Evolutionary conservation across 257 asterid species (phyloP), one percentile per base, ranked within the genome.

Genomic region (Plantago major): DNA sequence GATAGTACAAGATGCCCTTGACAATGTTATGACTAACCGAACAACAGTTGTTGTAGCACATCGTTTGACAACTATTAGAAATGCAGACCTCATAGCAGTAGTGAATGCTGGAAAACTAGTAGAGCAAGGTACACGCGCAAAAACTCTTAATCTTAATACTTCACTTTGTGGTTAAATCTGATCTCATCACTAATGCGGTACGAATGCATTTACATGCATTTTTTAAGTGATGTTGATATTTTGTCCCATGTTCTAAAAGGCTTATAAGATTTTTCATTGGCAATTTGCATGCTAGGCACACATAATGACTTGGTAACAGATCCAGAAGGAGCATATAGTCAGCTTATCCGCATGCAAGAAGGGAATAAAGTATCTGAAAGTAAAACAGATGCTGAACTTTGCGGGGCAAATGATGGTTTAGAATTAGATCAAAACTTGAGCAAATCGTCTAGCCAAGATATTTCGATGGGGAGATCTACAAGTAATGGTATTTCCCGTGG

Each of bases 1-100:
- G 6, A 17, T 80, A 49, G 97, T 89, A 47, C 97, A 89, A 68
- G 81, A 79, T 16, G 97, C 97, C 42, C 87, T 89, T 9, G 97
- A 89, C 47, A 86, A 79, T 55, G 82, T 84, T 7, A 89, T 84
- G 94, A 42, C 74, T 15, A 63, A 86, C 58, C 65, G 94, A 65
- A 89, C 95, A 7, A 89, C 97, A 0, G 78, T 89, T 43, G 89
- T 89, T 15, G 95, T 89, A 46, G 97, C 97, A 3, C 97, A 89
- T 71, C 92, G 95, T 33, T 64, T 89, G 65, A 77, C 84, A 0
- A 89, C 97, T 37, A 81, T 89, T 19, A 79, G 90, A 62, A 82
- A 86, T 57, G 95, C 97, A n/a, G 87, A 89, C 69, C 81, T 86
- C 38, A 86, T 86, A 26, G 95, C 91, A 6, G 94, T 89, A 10